phyloP scores from a whole-genome alignment of 306 rosid species.

The Calophaca sinica region DNA sequence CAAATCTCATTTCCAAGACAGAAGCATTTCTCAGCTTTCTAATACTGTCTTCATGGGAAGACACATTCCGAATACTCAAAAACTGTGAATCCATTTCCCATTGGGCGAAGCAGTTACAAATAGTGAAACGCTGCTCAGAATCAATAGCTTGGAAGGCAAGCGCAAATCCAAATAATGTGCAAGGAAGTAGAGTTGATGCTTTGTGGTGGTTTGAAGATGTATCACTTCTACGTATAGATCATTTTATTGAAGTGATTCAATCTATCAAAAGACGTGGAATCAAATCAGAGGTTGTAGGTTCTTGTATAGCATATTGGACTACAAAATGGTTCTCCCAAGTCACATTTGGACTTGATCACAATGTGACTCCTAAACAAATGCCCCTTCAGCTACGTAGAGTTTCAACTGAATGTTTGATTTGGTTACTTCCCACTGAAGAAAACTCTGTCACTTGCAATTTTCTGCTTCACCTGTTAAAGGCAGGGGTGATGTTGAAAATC shows the following conservation, averaged over 20 bases:
- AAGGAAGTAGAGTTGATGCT: slow-evolving; percentile 33
- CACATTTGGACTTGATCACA: slow-evolving; percentile 49
- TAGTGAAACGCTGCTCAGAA: slow-evolving; percentile 67
- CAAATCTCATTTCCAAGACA: slow-evolving; percentile 72
- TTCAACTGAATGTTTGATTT: slow-evolving; percentile 71
- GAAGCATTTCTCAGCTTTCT: slow-evolving; percentile 72
- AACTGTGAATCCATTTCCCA: slow-evolving; percentile 68
- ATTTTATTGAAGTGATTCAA: slow-evolving; percentile 74
- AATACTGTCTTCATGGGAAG: slow-evolving; percentile 79
- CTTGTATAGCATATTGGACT: slow-evolving; percentile 73
- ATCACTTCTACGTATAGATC: slow-evolving; percentile 69
- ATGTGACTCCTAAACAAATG: slow-evolving; percentile 40
- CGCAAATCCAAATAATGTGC: slow-evolving; percentile 7
- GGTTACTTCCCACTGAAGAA: slow-evolving; percentile 66
- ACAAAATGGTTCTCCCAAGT: slow-evolving; percentile 64
- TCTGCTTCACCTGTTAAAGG: slow-evolving; percentile 73
- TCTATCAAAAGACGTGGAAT: slow-evolving; percentile 59
- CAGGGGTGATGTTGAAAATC: slow-evolving; percentile 59
- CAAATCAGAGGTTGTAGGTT: slow-evolving; percentile 62
- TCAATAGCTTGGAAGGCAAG: slow-evolving; percentile 74
- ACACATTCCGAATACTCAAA: slow-evolving; percentile 70
- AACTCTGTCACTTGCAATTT: slow-evolving; percentile 73
- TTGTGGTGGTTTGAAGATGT: slow-evolving; percentile 84
- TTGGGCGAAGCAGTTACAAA: slow-evolving; percentile 67
- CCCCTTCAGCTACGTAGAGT: slow-evolving; percentile 52